Evolutionary conservation across 1,284 basidiomycete genomes (phyloP).

Genomic region (Apiotrichum gracile): DNA sequence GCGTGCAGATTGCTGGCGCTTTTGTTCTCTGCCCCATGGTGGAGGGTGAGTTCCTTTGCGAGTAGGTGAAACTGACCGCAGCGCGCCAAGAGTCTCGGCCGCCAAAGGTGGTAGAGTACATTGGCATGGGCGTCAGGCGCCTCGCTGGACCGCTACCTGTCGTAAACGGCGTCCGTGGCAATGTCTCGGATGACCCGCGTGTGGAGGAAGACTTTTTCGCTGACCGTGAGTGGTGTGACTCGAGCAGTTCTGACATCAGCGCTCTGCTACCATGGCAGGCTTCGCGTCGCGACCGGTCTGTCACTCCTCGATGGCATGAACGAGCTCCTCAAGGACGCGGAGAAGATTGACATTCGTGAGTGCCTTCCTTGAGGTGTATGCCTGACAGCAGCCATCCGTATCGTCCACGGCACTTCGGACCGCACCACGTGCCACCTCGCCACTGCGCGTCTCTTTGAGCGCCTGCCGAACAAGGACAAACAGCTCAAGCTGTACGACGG

Average conservation of each 20-base stretch:
- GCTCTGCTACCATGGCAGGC: constrained; percentile 50
- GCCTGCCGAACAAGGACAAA: constrained; percentile 46
- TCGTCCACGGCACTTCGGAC: constrained; percentile 51
- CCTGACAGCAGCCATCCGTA: constrained; percentile 42
- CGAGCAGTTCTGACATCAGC: constrained; percentile 19
- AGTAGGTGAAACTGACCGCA: constrained; percentile 6
- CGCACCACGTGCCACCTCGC: constrained; percentile 49
- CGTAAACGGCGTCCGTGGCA: constrained; percentile 48
- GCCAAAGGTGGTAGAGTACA: constrained; percentile 36
- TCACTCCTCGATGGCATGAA: constrained; percentile 49
- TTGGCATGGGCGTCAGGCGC: constrained; percentile 43
- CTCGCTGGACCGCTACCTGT: constrained; percentile 49
- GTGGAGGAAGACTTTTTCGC: constrained; percentile 48
- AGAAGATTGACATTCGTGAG: constrained; percentile 42
- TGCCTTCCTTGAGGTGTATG: neutral
- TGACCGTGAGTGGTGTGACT: constrained; percentile 38
- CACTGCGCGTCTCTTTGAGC: constrained; percentile 46
- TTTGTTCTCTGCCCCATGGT: constrained; percentile 50
- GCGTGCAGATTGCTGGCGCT: constrained; percentile 42
- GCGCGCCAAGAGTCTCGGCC: constrained; percentile 48
- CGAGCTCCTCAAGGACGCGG: constrained; percentile 40
- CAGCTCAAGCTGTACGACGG: constrained; percentile 50
- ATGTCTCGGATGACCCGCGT: constrained; percentile 52
- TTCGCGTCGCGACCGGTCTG: constrained; percentile 51
- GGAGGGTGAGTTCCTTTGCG: constrained; percentile 36